Evolutionary conservation across 1,139 yeast species (phyloP), one percentile per base, ranked within the genome.

Genomic region (Hemisphaericaspora subhashii): DNA sequence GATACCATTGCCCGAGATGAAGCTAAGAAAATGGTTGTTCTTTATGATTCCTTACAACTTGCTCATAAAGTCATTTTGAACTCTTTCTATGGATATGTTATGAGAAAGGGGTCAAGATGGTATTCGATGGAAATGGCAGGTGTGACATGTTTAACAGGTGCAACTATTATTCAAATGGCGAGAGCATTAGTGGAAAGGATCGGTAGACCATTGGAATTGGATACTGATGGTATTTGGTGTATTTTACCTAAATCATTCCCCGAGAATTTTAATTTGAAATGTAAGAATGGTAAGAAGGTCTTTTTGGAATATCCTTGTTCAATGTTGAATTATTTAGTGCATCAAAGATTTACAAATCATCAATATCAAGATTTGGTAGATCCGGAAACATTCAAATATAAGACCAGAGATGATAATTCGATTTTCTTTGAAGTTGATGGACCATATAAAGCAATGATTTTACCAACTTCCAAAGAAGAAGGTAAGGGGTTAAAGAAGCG

Each of bases 111-210:
- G 25, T 90, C 98, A 0, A 76, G 99, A 46, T 94, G 99, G 99
- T 94, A 90, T 55, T 92, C 98, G 0, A 90, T 94, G 95, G 98
- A 92, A 62, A 94, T 94, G 98, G 99, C 98, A 0, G 99, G 98
- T 46, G 95, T 94, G 13, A 94, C 99, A 0, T 94, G 98, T 73
- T 73, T 90, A 39, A 94, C 98, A 0, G 99, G 99, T 42, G 97
- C 98, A 0, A 88, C 95, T 0, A 92, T 94, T 51, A 94, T 94
- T 66, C 98, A 94, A 62, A 85, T 90, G 92, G 99, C 98, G 0
- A 73, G 98, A 47, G 70, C 85, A 1, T 68, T 92, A 43, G 97
- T 94, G n/a, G 98, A 92, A 59, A 72, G 97, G 52, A 68, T 94
- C 3, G 99, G 99, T 3, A 75, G 98, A 49, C 98, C 98, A 0